A percentile compares a stretch with the other conserved stretches of the same genome.
Conservation (phyloP, 164 flowering plant genomes). For the Buxus sempervirens region DNA sequence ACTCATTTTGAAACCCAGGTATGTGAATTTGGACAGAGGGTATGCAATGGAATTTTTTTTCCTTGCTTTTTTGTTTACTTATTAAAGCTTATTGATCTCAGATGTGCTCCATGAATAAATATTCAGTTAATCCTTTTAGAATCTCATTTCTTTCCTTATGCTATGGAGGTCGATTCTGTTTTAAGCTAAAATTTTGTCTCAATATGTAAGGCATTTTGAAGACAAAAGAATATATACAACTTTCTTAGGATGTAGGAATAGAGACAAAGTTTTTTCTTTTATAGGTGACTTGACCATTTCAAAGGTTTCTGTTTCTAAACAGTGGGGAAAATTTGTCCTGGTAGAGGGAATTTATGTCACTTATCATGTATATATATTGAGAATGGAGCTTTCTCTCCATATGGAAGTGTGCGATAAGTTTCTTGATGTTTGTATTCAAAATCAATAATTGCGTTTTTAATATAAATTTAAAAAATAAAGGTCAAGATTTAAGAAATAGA, state of each 20-base stretch:
- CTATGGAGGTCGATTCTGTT: neutral
- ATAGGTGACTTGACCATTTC: neutral
- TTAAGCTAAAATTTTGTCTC: too few species aligned
- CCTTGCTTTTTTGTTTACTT: too few species aligned
- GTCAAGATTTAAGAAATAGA: neutral
- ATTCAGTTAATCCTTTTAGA: neutral
- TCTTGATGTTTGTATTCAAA: neutral
- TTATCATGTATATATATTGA: neutral
- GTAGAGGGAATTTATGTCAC: neutral
- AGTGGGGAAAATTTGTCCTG: neutral
- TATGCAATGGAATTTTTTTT: too few species aligned
- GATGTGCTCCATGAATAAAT: neutral
- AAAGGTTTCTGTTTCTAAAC: neutral
- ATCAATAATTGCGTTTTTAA: neutral
- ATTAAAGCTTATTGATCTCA: neutral
- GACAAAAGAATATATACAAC: too few species aligned
- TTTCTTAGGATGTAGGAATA: too few species aligned
- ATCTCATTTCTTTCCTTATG: neutral
- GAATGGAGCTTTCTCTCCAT: neutral
- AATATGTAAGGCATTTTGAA: too few species aligned
- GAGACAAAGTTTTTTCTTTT: too few species aligned
- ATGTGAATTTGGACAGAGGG: neutral
- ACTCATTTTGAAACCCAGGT: conserved; percentile 48
- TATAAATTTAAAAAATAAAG: too few species aligned
- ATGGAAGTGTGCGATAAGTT: too few species aligned